Evolutionary conservation across 2,329 filamentous ascomycete genomes (phyloP).

Genomic region (Thielaviopsis ethacetica): DNA sequence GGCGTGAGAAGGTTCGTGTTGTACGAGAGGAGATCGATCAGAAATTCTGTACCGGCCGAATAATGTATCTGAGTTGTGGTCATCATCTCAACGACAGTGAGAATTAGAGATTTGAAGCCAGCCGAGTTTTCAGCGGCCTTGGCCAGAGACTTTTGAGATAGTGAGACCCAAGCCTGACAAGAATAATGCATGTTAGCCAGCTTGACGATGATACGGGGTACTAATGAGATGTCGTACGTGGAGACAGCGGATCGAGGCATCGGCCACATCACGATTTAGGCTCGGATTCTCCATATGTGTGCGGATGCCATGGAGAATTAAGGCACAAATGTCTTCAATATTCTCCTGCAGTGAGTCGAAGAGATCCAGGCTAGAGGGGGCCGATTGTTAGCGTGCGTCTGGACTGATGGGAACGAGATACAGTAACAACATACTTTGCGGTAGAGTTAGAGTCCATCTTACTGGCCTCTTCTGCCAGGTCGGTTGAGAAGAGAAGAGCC

Average conservation of each 20-base stretch:
- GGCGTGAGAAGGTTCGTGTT: conserved; percentile 46
- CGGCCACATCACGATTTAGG: conserved; percentile 22
- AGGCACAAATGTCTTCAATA: conserved; percentile 22
- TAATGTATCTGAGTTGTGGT: conserved; percentile 39
- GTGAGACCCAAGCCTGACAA: background rate
- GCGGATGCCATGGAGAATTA: conserved; percentile 25
- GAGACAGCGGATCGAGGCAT: conserved; percentile 43
- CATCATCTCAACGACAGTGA: conserved; percentile 34
- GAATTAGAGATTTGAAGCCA: conserved; percentile 33
- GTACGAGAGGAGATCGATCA: conserved; percentile 48
- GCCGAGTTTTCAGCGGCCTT: conserved; percentile 1
- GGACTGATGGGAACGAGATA: background rate
- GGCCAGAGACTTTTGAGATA: conserved; percentile 15
- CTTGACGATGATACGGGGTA: background rate
- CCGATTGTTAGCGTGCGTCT: too few species aligned
- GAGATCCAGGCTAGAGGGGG: conserved; percentile 20
- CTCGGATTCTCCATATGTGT: conserved; percentile 13
- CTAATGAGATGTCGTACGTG: conserved; percentile 30
- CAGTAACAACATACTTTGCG: conserved; percentile 30
- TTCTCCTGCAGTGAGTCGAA: conserved; percentile 26
- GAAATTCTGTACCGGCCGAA: conserved; percentile 43
- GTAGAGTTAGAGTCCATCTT: conserved; percentile 48
- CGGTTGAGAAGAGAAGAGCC: conserved; percentile 11
- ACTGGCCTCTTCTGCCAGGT: conserved; percentile 47
- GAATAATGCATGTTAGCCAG: conserved; percentile 10